Evolutionary conservation across 1,139 yeast genomes (phyloP).

Genomic region (Scheffersomyces lignicola): DNA sequence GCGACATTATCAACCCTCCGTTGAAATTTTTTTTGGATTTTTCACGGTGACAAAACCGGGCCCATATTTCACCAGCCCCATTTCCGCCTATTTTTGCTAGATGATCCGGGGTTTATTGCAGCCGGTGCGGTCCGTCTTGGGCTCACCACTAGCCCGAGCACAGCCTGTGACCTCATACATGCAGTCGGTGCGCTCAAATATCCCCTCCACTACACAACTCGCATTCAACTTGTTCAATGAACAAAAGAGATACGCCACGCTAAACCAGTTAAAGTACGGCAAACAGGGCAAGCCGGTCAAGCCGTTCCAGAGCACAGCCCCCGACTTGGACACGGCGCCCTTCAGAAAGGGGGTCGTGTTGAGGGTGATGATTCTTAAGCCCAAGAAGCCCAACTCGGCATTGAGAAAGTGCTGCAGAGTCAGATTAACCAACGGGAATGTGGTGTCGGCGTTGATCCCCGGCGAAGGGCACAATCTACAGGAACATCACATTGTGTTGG

Average conservation of each 20-base stretch:
- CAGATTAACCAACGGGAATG: conserved; percentile 84
- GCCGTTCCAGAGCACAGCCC: conserved; percentile 56
- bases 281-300: conserved; percentile 56
- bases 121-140: conserved; percentile 1
- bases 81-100: too few species aligned
- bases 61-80: neutral
- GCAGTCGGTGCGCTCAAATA: conserved; percentile 13
- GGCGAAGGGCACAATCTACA: conserved; percentile 99
- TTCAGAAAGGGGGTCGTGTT: conserved; percentile 92
- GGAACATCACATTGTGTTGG: conserved; percentile 94
- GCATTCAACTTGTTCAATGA: conserved; percentile 4
- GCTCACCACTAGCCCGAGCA: conserved; percentile 5
- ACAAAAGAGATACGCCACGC: conserved; percentile 60
- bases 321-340: conserved; percentile 80
- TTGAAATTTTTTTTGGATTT: conserved; percentile 4
- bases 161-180: conserved; percentile 13
- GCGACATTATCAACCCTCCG: too few species aligned
- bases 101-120: conserved; percentile 13
- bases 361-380: conserved; percentile 91
- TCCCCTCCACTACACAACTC: conserved; percentile 4
- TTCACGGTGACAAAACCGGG: conserved; percentile 4
- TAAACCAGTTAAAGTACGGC: conserved; percentile 72
- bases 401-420: conserved; percentile 97
- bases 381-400: conserved; percentile 98
- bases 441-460: conserved; percentile 90